phyloP scores from a whole-genome alignment of 306 rosid genomes.

The Casuarina equisetifolia region DNA sequence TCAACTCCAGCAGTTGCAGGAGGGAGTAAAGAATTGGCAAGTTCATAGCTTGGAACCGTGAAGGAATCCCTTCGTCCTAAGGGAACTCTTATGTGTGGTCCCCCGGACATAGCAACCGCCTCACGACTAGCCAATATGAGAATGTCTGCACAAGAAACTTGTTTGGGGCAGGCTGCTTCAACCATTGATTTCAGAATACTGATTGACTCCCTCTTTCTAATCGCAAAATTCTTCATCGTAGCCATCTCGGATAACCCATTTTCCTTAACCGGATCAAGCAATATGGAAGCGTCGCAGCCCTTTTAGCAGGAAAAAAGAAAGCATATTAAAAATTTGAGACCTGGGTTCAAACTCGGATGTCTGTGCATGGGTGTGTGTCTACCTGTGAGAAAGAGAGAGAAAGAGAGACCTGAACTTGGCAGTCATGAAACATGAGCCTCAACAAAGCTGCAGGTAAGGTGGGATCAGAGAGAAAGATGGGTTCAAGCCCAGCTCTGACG shows the following conservation, averaged over 20 bases:
- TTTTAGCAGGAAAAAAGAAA: not conserved
- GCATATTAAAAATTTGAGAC: not conserved
- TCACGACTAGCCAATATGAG: constrained; percentile 39
- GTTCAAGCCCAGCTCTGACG: constrained; percentile 16
- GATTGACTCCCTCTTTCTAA: constrained; percentile 28
- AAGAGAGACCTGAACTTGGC: constrained; percentile 38
- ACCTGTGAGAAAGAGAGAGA: not conserved
- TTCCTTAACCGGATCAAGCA: constrained; percentile 19
- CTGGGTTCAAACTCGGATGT: not conserved
- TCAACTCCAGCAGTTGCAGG: constrained; percentile 28
- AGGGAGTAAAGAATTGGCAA: constrained; percentile 31
- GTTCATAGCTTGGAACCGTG: constrained; percentile 13
- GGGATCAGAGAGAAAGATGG: constrained; percentile 28
- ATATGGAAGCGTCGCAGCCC: constrained; percentile 44
- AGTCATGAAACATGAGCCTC: constrained; percentile 48
- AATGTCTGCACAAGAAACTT: constrained; percentile 42
- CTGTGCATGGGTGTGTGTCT: no score
- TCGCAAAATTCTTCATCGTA: constrained; percentile 25
- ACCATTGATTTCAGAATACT: constrained; percentile 26
- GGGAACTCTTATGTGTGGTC: constrained; percentile 32
- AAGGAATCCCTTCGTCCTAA: constrained; percentile 37
- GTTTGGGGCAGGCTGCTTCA: constrained; percentile 28
- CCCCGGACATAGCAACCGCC: constrained; percentile 32
- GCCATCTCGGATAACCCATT: constrained; percentile 21
- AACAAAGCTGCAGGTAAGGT: constrained; percentile 36